Percentiles rank a stretch among this genome's conserved stretches.
phyloP scores from a whole-genome alignment of 1,284 basidiomycete genomes.

The Marasmius tenuissimus region DNA sequence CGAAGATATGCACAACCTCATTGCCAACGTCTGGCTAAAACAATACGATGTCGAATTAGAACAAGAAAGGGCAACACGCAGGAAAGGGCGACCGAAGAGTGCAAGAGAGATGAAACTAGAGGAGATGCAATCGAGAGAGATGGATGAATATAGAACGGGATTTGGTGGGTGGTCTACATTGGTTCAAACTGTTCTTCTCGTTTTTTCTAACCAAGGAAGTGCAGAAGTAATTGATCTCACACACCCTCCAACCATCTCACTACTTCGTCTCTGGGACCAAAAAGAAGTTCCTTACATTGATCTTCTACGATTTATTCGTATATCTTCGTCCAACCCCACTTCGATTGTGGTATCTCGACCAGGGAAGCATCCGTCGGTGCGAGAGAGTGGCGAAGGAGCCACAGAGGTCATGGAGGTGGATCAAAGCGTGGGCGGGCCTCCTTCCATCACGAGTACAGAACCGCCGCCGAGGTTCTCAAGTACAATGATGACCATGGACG shows the following conservation, averaged over 20 bases:
- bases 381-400: slow-evolving; percentile 17
- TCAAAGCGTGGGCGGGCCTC: slow-evolving; percentile 5
- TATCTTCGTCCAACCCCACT: slow-evolving; percentile 57
- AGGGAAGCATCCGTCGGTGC: slow-evolving; percentile 53
- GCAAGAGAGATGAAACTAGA: slow-evolving; percentile 71
- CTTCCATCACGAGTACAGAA: slow-evolving; percentile 25
- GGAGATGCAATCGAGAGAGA: slow-evolving; percentile 67
- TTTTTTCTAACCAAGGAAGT: too few species aligned
- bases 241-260: slow-evolving; percentile 64
- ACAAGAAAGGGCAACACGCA: slow-evolving; percentile 58
- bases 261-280: slow-evolving; percentile 80
- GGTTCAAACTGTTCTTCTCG: too few species aligned
- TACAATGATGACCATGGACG: slow-evolving; percentile 46
- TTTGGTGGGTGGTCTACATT: slow-evolving; percentile 59
- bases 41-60: slow-evolving; percentile 72
- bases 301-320: slow-evolving; percentile 74
- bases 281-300: slow-evolving; percentile 73
- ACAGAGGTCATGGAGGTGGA: slow-evolving; percentile 16
- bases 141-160: slow-evolving; percentile 78
- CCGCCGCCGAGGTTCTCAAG: slow-evolving; percentile 36
- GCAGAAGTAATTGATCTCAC: slow-evolving; percentile 86
- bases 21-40: slow-evolving; percentile 73
- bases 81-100: slow-evolving; percentile 80
- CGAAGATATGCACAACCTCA: slow-evolving; percentile 65
- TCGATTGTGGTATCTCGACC: slow-evolving; percentile 51